Base-by-base conservation (phyloP, 2,329 filamentous ascomycete genomes). In the Penicillium sp. region DNA sequence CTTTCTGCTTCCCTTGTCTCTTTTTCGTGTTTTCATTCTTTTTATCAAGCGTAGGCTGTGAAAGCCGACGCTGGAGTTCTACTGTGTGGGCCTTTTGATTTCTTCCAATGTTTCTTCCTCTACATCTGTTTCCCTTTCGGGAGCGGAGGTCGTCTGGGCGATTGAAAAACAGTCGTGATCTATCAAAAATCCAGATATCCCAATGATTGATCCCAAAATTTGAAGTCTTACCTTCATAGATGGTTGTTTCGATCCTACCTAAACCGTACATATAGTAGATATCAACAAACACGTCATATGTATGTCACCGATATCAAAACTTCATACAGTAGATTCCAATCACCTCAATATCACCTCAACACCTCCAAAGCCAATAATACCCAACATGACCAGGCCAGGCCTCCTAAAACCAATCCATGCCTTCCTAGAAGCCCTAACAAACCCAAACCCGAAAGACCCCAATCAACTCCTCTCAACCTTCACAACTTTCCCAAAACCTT, bases 391-490 rank as follows among this genome's bases (percentile, higher is more conserved):
- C 11, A 53, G 60, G 32, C 38, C 56, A 48, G 43, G 61, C 31
- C 65, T 74, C 42, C 58, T 69, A 42, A 45, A 56, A 5, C 62
- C 70, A 45, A 63, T 69, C 34, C 62, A 66, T 18, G 52, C 62
- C 51, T 64, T 75, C 63, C 66, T 70, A 44, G 43, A 56, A 6
- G 67, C 72, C 55, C 71, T 76, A 37, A 65, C 73, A 39, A 55
- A 62, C 32, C 57, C 62, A 50, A 53, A 57, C 18, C 51, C 64
- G 20, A 52, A 64, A 29, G 51, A 60, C 16, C 49, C 68, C 13
- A 58, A 67, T 31, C 31, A 63, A 22, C 63, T 75, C 50, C 66
- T 75, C 46, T 58, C 68, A 47, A 65, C 72, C 55, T 76, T 76
- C 66, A 75, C 72, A 16, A 63, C 61, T 1, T 31, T 55, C 11